Conservation (phyloP, 2,329 filamentous ascomycete genomes). For the Colletotrichum destructivum region DNA sequence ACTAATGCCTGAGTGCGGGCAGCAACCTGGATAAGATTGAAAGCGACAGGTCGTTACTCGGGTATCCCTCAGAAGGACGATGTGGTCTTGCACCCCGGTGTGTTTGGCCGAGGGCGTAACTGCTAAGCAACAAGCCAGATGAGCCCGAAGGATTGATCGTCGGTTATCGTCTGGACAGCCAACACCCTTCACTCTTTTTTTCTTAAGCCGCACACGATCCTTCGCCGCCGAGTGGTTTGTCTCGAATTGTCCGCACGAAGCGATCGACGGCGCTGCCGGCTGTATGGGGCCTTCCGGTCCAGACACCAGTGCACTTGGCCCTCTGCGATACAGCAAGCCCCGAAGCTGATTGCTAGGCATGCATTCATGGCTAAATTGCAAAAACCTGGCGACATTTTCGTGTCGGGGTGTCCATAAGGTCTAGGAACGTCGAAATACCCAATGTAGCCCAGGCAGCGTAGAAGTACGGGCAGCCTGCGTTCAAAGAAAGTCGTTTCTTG, state of each 20-base stretch:
- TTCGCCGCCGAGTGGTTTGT: neutral
- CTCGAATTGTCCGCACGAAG: neutral
- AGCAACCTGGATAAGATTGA: neutral
- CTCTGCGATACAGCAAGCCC: neutral
- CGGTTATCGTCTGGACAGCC: neutral
- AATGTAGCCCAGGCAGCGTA: neutral
- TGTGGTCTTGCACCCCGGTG: neutral
- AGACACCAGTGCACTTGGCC: conserved; percentile 10
- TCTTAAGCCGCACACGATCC: neutral
- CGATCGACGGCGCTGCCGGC: conserved; percentile 9
- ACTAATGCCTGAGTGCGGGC: neutral
- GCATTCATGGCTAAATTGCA: neutral
- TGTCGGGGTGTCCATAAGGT: neutral
- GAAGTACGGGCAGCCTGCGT: neutral
- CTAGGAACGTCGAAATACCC: neutral
- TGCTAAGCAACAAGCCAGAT: neutral
- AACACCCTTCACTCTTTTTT: neutral
- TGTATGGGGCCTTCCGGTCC: conserved; percentile 10
- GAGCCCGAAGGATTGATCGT: conserved; percentile 1
- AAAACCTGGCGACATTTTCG: neutral
- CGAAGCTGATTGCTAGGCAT: conserved; percentile 2
- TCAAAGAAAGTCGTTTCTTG: neutral
- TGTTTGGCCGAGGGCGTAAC: neutral
- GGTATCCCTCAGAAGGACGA: neutral
- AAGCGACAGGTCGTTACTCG: neutral